A percentile compares a stretch with the other conserved stretches of the same genome.
These are phyloP conservation scores for Brasenia schreberi DNA, from an alignment of 164 flowering plant species.

Conservation along the genomic window DNA sequence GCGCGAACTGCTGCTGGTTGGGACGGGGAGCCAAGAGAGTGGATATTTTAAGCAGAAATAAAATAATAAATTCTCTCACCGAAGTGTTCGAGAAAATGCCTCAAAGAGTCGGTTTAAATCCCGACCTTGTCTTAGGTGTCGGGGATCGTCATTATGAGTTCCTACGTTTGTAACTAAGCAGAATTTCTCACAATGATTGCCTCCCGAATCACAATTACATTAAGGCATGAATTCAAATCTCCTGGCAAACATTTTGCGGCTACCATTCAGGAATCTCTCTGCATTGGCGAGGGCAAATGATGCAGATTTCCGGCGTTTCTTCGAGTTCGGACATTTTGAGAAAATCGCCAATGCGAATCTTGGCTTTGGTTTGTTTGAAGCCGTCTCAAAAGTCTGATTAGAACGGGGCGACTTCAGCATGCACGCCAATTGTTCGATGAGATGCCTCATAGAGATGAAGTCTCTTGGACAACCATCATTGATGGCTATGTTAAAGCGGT, in stretches of 20 bases:
- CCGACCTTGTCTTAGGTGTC: no score
- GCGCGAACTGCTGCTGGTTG: no score
- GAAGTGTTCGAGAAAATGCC: no score
- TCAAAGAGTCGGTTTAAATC: no score
- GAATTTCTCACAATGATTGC: no score
- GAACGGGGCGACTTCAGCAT: constrained; percentile 24
- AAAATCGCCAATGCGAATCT: neutral
- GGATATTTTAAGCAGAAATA: no score
- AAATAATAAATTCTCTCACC: no score
- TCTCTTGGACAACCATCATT: constrained; percentile 67
- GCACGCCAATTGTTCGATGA: constrained; percentile 66
- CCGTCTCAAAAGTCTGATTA: constrained; percentile 25
- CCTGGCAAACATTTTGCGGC: neutral
- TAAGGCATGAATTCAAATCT: neutral
- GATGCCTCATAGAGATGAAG: constrained; percentile 57
- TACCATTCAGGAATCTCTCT: neutral
- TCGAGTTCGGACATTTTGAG: neutral
- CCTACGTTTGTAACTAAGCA: no score
- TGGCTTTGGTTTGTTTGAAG: constrained; percentile 15
- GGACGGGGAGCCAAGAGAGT: no score
- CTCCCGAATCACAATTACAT: no score
- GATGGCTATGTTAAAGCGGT: constrained; percentile 46
- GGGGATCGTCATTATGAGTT: no score
- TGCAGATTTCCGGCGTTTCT: neutral
- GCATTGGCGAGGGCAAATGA: neutral